Percentiles rank a stretch among this genome's conserved stretches.
Conservation (phyloP, 805 yeast genomes). For the Ogataea ganodermae region DNA sequence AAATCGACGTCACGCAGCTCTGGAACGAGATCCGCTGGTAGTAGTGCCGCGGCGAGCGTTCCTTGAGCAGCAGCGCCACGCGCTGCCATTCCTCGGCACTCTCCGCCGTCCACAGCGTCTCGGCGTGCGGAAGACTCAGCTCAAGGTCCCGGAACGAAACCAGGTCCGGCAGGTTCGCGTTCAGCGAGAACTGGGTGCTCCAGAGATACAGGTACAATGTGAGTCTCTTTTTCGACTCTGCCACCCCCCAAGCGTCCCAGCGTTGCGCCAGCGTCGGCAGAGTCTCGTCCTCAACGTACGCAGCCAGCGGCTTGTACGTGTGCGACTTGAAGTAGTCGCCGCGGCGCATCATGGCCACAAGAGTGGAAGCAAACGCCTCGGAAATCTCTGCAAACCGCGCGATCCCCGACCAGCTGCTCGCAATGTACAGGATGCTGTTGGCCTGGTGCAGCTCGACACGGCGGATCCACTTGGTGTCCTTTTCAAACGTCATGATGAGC, state of each 20-base stretch:
- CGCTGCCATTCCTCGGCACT: conserved; percentile 11
- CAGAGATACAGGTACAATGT: conserved; percentile 10
- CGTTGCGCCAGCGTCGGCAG: background rate
- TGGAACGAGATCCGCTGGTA: conserved; percentile 9
- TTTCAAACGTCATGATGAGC: conserved; percentile 8
- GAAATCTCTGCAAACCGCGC: conserved; percentile 12
- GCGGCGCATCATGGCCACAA: conserved; percentile 12
- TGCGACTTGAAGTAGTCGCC: conserved; percentile 11
- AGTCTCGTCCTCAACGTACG: conserved; percentile 7
- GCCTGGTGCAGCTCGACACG: conserved; percentile 11
- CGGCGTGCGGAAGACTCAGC: conserved; percentile 11
- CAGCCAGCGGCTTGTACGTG: conserved; percentile 4
- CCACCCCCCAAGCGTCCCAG: conserved; percentile 7
- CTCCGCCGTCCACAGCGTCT: conserved; percentile 9
- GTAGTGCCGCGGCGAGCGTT: conserved; percentile 7
- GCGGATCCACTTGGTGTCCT: conserved; percentile 5
- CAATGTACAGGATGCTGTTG: conserved; percentile 7
- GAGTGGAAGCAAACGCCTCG: conserved; percentile 11
- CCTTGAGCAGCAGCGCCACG: conserved; percentile 2
- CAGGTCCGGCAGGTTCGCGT: conserved; percentile 9
- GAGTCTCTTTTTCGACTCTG: conserved; percentile 9
- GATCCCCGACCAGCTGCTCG: conserved; percentile 15
- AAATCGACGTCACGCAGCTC: conserved; percentile 9
- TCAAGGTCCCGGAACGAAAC: conserved; percentile 11
- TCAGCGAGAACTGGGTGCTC: conserved; percentile 10